phyloP scores from a whole-genome alignment of 176 grass and related monocot genomes.

The Avena sativa region DNA sequence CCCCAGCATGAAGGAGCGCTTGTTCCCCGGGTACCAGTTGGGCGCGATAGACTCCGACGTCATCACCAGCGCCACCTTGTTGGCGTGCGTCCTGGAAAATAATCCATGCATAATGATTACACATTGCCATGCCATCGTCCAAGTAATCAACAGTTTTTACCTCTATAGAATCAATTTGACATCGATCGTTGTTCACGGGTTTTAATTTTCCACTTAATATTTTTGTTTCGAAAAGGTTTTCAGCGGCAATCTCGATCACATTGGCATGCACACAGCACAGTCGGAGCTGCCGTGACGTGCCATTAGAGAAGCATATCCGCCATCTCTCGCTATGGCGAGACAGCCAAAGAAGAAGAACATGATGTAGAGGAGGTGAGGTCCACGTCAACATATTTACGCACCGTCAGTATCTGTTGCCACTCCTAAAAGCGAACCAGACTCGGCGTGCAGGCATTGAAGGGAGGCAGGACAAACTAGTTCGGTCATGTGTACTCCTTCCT shows the following conservation, averaged over 20 bases:
- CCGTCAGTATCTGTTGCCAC: not conserved
- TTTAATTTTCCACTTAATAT: no score
- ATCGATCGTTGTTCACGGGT: not conserved
- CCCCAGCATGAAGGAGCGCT: conserved; percentile 82
- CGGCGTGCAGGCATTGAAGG: conserved; percentile 34
- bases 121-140: not conserved
- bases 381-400: conserved; percentile 23
- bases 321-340: not conserved
- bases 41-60: conserved; percentile 90
- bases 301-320: not conserved
- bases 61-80: conserved; percentile 73
- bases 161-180: not conserved
- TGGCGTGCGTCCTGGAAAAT: conserved; percentile 34
- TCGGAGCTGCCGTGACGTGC: not conserved
- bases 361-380: not conserved
- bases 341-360: not conserved
- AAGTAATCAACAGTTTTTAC: not conserved
- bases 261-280: not conserved
- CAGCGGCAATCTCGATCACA: not conserved
- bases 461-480: not conserved
- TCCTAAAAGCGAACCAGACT: conserved; percentile 46
- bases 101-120: not conserved
- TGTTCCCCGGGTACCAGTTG: conserved; percentile 92
- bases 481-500: not conserved
- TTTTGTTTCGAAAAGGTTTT: no score